Evolutionary conservation across 805 yeast genomes (phyloP), one percentile per base, ranked within the genome.

Genomic region (Nakazawaea sp.): DNA sequence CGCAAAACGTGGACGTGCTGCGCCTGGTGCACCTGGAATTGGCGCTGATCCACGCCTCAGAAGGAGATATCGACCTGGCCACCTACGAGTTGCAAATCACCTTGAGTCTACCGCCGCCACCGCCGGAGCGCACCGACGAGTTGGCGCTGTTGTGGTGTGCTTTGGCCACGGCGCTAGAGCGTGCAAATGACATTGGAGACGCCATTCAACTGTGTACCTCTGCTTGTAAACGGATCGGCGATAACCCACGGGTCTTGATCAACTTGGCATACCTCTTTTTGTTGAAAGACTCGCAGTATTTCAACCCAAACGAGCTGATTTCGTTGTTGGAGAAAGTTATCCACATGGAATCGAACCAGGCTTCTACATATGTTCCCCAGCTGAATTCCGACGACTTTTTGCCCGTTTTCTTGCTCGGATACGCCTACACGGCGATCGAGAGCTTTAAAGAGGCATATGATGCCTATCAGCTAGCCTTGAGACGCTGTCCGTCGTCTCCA

Each of bases 401-500:
- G 39, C 79, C 81, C 0, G 74, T 79, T 75, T 66, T 64, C 40
- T 57, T 77, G 6, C 49, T 76, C 27, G 78, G 81, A 3, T 62
- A 63, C 38, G 79, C 79, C 0, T 68, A 73, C 45, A 57, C 72
- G 5, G 43, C 66, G 19, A 46, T 65, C 13, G 68, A 67, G 36
- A 58, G 65, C 31, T 75, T 74, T 20, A 55, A 72, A 28, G 59
- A 63, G 26, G 75, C 81, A 2, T 75, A 75, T 50, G 76, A 72
- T 41, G 63, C 72, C 11, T 66, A 70, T 40, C 81, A 77, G 47
- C 58, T 68, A 32, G 75, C 81, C 2, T 55, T 75, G 38, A 59
- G 71, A 43, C 65, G 72, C 30, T 75, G 77, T 0, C 68, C 75
- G 15, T 55, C 59, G 12, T 66, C 69, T 11, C 75, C 83, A n/a